Percentiles rank a stretch among this genome's conserved stretches.
Conservation (phyloP, 345 rosid species). For the Anastatica hierochuntica region DNA sequence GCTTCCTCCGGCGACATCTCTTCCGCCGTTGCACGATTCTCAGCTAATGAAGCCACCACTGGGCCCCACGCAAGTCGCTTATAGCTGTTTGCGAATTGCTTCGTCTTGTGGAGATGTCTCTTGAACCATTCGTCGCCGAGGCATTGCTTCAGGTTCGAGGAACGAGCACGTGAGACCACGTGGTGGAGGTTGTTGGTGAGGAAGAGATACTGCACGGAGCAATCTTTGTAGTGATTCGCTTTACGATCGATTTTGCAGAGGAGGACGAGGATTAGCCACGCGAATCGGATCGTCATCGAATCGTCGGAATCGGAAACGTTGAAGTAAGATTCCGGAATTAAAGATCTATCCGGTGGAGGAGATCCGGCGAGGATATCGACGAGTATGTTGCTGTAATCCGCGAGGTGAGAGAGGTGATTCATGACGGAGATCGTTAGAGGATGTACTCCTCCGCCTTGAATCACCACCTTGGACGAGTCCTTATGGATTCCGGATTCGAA, state of each 20-base stretch:
- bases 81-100: conserved; percentile 42
- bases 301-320: conserved; percentile 22
- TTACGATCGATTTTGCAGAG: conserved; percentile 62
- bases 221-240: conserved; percentile 48
- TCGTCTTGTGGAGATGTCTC: conserved; percentile 40
- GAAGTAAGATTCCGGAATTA: conserved; percentile 36
- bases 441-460: conserved; percentile 49
- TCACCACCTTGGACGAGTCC: conserved; percentile 36
- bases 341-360: conserved; percentile 28
- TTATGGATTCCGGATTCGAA: conserved; percentile 46
- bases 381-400: conserved; percentile 47
- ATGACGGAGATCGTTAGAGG: conserved; percentile 37
- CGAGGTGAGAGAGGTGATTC: conserved; percentile 46
- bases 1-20: conserved; percentile 33
- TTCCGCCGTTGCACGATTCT: conserved; percentile 24
- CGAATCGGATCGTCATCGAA: conserved; percentile 32
- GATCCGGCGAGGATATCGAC: conserved; percentile 44
- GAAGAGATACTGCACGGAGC: conserved; percentile 50
- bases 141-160: conserved; percentile 41
- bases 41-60: conserved; percentile 36
- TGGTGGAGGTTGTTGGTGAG: conserved; percentile 62
- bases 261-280: conserved; percentile 52
- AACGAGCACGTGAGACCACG: conserved; percentile 39
- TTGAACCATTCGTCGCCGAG: conserved; percentile 61
- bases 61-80: conserved; percentile 53